These are phyloP conservation scores for Mucor plumbeus DNA, from an alignment of 371 early-diverging fungal genomes.

Conservation along the genomic window DNA sequence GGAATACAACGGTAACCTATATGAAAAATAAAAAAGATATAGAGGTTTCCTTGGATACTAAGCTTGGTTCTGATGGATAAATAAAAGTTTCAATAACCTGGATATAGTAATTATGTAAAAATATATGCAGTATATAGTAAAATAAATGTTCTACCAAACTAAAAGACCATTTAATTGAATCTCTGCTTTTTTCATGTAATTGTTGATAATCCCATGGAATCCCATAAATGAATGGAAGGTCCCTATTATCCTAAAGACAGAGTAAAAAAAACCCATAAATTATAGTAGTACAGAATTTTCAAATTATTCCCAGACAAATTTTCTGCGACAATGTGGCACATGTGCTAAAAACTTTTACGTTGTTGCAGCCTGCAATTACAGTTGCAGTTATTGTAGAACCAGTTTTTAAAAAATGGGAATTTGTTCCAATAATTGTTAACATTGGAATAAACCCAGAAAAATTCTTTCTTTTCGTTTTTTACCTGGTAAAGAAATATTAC, in stretches of 20 bases:
- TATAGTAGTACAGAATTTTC: background rate
- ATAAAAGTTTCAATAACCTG: background rate
- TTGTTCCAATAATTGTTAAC: background rate
- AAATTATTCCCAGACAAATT: constrained; percentile 1
- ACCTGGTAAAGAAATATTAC: background rate
- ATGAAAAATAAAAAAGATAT: background rate
- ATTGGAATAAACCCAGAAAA: background rate
- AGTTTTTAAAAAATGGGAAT: constrained; percentile 6
- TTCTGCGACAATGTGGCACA: constrained; percentile 1
- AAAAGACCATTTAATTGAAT: background rate
- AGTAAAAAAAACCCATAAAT: constrained; percentile 2
- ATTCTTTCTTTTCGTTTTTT: background rate
- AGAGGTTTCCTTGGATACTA: background rate
- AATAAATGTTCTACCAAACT: too few relatives aligned
- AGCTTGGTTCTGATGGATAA: background rate
- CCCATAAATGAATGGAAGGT: background rate
- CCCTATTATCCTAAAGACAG: background rate
- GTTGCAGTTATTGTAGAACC: background rate
- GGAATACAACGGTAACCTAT: background rate
- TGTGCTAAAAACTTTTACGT: background rate
- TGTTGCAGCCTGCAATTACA: background rate
- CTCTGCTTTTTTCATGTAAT: background rate
- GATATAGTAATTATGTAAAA: background rate
- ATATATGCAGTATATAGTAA: too few relatives aligned
- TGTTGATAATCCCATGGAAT: background rate